phyloP scores from a whole-genome alignment of 768 basidiomycete genomes.

The Dictyophora rubrovolvata region DNA sequence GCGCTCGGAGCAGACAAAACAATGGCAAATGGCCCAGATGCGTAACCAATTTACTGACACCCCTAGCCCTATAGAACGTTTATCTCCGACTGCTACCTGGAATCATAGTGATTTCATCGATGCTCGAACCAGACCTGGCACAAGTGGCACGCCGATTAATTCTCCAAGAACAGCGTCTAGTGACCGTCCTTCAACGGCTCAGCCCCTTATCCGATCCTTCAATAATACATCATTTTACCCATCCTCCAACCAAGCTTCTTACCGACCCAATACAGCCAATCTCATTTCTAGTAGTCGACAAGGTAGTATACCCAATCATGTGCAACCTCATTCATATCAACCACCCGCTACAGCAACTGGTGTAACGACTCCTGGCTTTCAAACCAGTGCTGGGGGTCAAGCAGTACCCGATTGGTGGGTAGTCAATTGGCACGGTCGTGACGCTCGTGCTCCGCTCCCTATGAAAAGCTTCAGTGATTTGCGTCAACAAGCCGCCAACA shows the following conservation, averaged over 20 bases:
- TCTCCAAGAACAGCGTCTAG: neutral
- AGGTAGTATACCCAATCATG: neutral
- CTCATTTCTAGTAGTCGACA: neutral
- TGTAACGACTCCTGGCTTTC: neutral
- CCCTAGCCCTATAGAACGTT: neutral
- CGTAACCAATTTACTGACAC: neutral
- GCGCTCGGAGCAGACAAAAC: slow-evolving; percentile 15
- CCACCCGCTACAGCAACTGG: neutral
- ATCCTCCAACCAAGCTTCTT: neutral
- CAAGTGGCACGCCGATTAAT: neutral
- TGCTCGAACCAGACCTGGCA: neutral
- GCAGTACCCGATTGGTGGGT: slow-evolving; percentile 38
- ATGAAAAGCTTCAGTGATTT: slow-evolving; percentile 22
- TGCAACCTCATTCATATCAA: neutral
- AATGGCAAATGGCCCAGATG: slow-evolving; percentile 11
- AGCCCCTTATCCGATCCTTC: neutral
- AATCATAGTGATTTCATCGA: neutral
- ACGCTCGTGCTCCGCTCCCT: slow-evolving; percentile 27
- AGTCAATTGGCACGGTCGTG: slow-evolving; percentile 38
- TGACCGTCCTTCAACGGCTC: slow-evolving; percentile 2
- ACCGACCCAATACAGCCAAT: neutral
- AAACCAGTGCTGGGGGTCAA: slow-evolving; percentile 19
- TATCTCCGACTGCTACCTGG: slow-evolving; percentile 1
- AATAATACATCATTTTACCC: neutral
- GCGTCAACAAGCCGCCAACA: neutral